Conservation (phyloP, 257 asterid genomes). For the Nicotiana benthamiana region DNA sequence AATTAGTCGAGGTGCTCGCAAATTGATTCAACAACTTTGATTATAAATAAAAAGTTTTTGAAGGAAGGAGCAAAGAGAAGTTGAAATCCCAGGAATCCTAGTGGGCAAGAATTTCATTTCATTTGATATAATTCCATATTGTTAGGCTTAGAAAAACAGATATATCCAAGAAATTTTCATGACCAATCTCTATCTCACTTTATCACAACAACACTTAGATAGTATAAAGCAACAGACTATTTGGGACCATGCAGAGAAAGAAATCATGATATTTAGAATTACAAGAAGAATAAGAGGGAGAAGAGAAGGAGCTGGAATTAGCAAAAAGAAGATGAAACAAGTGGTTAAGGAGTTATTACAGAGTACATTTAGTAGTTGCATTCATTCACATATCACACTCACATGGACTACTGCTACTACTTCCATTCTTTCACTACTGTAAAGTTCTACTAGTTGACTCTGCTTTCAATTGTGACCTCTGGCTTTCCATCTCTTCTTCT, state of each 20-base stretch:
- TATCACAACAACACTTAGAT: not conserved
- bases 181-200: conserved; percentile 11
- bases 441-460: conserved; percentile 4
- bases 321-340: not conserved
- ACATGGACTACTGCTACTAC: not conserved
- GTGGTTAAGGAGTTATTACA: not conserved
- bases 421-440: conserved; percentile 2
- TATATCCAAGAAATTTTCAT: not conserved
- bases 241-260: not conserved
- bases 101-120: not conserved
- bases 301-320: not conserved
- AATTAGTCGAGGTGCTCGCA: too few relatives aligned
- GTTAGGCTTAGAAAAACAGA: not conserved
- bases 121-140: not conserved
- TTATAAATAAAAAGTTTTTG: too few relatives aligned
- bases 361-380: not conserved
- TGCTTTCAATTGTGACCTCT: not conserved
- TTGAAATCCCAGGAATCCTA: not conserved
- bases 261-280: conserved; percentile 5
- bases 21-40: too few relatives aligned
- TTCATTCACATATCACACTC: conserved; percentile 10
- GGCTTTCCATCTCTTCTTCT: not conserved
- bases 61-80: not conserved
- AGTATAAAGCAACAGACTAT: not conserved
- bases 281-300: not conserved